A percentile compares a stretch with the other conserved stretches of the same genome.
These are phyloP conservation scores for Acacia acuminata DNA, from an alignment of 306 rosid genomes.

Conservation along the genomic window DNA sequence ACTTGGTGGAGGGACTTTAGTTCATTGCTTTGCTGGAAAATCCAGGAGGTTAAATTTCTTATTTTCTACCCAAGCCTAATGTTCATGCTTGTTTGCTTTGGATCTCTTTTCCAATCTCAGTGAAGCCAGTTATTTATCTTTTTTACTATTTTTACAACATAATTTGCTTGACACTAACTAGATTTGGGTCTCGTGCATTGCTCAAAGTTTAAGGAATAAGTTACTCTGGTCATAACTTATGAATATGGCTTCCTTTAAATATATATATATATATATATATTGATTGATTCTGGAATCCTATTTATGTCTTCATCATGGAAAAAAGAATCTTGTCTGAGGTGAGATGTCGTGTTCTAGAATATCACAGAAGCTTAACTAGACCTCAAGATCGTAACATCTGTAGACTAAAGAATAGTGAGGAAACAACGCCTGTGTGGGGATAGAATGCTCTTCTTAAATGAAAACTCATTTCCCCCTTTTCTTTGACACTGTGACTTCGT, in stretches of 20 bases:
- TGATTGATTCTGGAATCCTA: too few relatives aligned
- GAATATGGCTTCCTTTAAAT: too few relatives aligned
- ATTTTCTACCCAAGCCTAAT: slow-evolving; percentile 9
- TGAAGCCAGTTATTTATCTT: neutral
- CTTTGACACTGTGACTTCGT: slow-evolving; percentile 7
- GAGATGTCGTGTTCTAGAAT: too few relatives aligned
- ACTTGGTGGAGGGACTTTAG: slow-evolving; percentile 71
- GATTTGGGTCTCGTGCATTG: neutral
- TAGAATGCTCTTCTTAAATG: slow-evolving; percentile 25
- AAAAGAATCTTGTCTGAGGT: too few relatives aligned
- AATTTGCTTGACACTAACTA: neutral
- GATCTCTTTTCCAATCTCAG: neutral
- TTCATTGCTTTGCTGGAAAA: slow-evolving; percentile 85
- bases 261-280: too few relatives aligned
- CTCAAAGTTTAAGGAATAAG: neutral
- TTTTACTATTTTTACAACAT: neutral
- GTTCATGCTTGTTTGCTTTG: slow-evolving; percentile 1
- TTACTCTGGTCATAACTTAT: neutral
- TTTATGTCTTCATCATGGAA: too few relatives aligned
- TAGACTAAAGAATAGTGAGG: neutral
- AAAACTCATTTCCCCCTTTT: slow-evolving; percentile 14
- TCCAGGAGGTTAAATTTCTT: slow-evolving; percentile 76
- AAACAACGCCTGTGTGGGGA: neutral
- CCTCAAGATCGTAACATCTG: too few relatives aligned
- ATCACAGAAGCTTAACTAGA: too few relatives aligned